Conservation (phyloP, 1,139 yeast genomes). For the Meyerozyma carpophila region DNA sequence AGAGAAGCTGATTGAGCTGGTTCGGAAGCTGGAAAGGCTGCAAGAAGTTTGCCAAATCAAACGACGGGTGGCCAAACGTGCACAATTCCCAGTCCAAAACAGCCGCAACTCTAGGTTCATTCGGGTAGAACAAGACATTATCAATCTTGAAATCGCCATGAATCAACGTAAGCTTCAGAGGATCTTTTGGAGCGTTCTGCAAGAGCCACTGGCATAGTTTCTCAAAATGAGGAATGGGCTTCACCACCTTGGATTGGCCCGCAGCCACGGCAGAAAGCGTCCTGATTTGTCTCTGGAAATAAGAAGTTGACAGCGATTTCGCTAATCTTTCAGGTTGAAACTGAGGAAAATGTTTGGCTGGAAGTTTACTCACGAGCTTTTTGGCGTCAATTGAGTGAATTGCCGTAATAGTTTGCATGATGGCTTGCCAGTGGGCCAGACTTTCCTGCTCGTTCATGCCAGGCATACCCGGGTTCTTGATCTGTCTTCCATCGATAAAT, state of each 20-base stretch:
- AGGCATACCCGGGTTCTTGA: slow-evolving; percentile 51
- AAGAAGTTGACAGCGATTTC: slow-evolving; percentile 23
- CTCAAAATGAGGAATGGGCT: slow-evolving; percentile 47
- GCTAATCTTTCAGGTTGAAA: slow-evolving; percentile 25
- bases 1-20: slow-evolving; percentile 23
- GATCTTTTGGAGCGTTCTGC: slow-evolving; percentile 43
- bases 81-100: slow-evolving; percentile 68
- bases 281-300: slow-evolving; percentile 52
- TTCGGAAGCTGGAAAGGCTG: slow-evolving; percentile 53
- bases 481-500: slow-evolving; percentile 53
- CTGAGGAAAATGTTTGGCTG: slow-evolving; percentile 43
- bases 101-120: slow-evolving; percentile 46
- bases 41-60: slow-evolving; percentile 56
- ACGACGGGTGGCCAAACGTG: slow-evolving; percentile 63
- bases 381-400: slow-evolving; percentile 50
- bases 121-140: slow-evolving; percentile 51
- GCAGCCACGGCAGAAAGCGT: slow-evolving; percentile 44
- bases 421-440: slow-evolving; percentile 42
- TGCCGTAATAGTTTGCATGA: slow-evolving; percentile 45
- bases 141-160: slow-evolving; percentile 71
- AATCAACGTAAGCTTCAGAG: slow-evolving; percentile 41
- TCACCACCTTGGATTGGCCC: slow-evolving; percentile 48
- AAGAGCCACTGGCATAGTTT: slow-evolving; percentile 40
- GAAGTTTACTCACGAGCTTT: slow-evolving; percentile 39
- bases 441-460: slow-evolving; percentile 23